A percentile compares a stretch with the other conserved stretches of the same genome.
Evolutionary conservation across 106 monocot species (phyloP).

Genomic region (Cymbidium sinense): DNA sequence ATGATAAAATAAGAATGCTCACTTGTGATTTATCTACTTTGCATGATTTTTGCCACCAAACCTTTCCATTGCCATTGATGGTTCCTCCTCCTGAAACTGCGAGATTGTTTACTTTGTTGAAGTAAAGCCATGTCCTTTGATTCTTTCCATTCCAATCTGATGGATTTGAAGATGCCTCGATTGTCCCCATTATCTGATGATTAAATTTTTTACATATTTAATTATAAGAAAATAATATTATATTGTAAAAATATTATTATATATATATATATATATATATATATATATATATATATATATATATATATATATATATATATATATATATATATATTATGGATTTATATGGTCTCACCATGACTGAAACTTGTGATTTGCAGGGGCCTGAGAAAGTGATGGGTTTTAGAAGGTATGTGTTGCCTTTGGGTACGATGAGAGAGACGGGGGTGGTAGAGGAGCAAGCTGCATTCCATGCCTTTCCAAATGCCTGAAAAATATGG

Average conservation of each 20-base stretch:
- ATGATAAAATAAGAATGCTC: neutral
- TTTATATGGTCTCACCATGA: conserved; percentile 34
- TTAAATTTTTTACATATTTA: neutral
- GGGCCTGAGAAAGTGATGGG: conserved; percentile 64
- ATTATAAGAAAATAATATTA: neutral
- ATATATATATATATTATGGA: neutral
- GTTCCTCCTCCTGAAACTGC: conserved; percentile 65
- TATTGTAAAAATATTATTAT: neutral
- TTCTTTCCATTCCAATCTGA: conserved; percentile 41
- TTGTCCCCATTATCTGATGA: conserved; percentile 50
- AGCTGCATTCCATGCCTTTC: conserved; percentile 35
- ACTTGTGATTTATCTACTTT: conserved; percentile 48
- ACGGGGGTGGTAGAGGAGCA: conserved; percentile 24
- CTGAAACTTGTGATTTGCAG: conserved; percentile 51
- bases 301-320: neutral
- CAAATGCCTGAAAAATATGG: conserved; percentile 29
- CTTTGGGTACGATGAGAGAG: conserved; percentile 21
- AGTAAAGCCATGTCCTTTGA: conserved; percentile 41
- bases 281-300: neutral
- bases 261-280: neutral
- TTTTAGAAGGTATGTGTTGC: conserved; percentile 29
- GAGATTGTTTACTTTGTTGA: conserved; percentile 33
- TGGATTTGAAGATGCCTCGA: conserved; percentile 43
- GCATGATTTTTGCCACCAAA: conserved; percentile 83
- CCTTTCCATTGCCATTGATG: conserved; percentile 56